These are phyloP conservation scores for Wallacemonas sp. DNA, from an alignment of 208 protist species.

Conservation along the genomic window DNA sequence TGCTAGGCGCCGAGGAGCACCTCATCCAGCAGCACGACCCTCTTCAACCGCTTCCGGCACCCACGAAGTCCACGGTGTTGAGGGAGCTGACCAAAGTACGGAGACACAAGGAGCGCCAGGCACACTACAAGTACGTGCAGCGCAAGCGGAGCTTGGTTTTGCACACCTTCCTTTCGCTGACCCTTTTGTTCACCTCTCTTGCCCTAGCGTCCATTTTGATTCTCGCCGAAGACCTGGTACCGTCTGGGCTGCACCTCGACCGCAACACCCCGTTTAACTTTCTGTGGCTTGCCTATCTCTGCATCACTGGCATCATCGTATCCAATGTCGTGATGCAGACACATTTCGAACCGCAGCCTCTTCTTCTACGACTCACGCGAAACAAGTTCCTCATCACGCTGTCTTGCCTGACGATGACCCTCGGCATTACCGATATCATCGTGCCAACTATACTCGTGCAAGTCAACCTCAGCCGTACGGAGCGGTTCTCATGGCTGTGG, in stretches of 20 bases:
- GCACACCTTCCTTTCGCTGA: slow-evolving; percentile 62
- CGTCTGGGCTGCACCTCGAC: slow-evolving; percentile 26
- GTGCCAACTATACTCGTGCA: slow-evolving; percentile 68
- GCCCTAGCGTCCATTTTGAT: slow-evolving; percentile 53
- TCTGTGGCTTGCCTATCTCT: slow-evolving; percentile 66
- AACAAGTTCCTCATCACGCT: slow-evolving; percentile 61
- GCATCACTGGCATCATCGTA: slow-evolving; percentile 56
- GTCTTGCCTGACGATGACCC: slow-evolving; percentile 43
- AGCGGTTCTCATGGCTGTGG: slow-evolving; percentile 73
- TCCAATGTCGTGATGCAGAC: slow-evolving; percentile 78
- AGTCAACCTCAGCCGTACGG: slow-evolving; percentile 44
- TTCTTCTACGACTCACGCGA: slow-evolving; percentile 54
- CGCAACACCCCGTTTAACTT: slow-evolving; percentile 36
- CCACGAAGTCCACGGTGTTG: slow-evolving; percentile 34
- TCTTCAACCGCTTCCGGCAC: slow-evolving; percentile 35
- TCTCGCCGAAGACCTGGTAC: slow-evolving; percentile 36
- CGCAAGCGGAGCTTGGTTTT: slow-evolving; percentile 61
- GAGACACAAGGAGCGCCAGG: slow-evolving; percentile 46
- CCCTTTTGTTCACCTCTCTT: slow-evolving; percentile 53
- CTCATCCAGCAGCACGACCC: slow-evolving; percentile 41
- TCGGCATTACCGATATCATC: slow-evolving; percentile 55
- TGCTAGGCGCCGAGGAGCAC: slow-evolving; percentile 40
- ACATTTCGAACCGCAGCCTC: slow-evolving; percentile 78
- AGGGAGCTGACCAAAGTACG: slow-evolving; percentile 52
- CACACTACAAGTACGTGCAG: slow-evolving; percentile 74